These are phyloP conservation scores for Cupressus sempervirens DNA, from an alignment of 75 land plant species.

Conservation along the genomic window DNA sequence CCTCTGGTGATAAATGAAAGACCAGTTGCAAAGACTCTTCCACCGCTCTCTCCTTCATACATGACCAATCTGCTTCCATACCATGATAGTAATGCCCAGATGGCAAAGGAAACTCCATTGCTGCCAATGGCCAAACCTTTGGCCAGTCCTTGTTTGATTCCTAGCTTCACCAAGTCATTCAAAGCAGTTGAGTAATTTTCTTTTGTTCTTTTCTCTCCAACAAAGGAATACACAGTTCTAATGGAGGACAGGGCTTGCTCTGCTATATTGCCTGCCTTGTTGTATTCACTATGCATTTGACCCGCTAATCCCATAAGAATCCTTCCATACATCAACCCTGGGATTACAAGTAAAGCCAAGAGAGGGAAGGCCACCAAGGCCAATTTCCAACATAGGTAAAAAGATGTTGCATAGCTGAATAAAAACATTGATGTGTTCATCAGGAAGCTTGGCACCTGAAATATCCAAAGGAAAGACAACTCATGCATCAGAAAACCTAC, in stretches of 20 bases:
- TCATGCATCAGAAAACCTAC: neutral
- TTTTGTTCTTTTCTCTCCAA: slow-evolving; percentile 53
- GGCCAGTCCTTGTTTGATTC: slow-evolving; percentile 69
- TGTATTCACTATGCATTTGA: slow-evolving; percentile 38
- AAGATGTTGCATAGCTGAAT: slow-evolving; percentile 52
- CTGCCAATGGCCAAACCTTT: slow-evolving; percentile 77
- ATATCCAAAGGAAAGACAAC: neutral
- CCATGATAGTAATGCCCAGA: slow-evolving; percentile 82
- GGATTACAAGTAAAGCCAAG: slow-evolving; percentile 57
- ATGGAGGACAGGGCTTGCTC: slow-evolving; percentile 76
- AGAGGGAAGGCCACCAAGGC: slow-evolving; percentile 62
- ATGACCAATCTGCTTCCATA: slow-evolving; percentile 58
- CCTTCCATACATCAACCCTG: slow-evolving; percentile 72
- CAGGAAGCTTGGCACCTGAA: slow-evolving; percentile 66
- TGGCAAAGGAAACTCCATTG: slow-evolving; percentile 57
- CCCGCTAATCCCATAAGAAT: slow-evolving; percentile 40
- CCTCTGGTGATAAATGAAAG: slow-evolving; percentile 63
- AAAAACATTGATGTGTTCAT: slow-evolving; percentile 58
- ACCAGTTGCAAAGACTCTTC: slow-evolving; percentile 62
- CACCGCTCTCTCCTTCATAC: slow-evolving; percentile 63
- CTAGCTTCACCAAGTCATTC: slow-evolving; percentile 41
- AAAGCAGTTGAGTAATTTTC: slow-evolving; percentile 41
- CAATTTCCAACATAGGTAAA: slow-evolving; percentile 60
- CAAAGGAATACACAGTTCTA: slow-evolving; percentile 73
- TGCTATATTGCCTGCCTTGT: slow-evolving; percentile 59